phyloP scores from a whole-genome alignment of 129 eudicot genomes.

The Sambucus nigra region DNA sequence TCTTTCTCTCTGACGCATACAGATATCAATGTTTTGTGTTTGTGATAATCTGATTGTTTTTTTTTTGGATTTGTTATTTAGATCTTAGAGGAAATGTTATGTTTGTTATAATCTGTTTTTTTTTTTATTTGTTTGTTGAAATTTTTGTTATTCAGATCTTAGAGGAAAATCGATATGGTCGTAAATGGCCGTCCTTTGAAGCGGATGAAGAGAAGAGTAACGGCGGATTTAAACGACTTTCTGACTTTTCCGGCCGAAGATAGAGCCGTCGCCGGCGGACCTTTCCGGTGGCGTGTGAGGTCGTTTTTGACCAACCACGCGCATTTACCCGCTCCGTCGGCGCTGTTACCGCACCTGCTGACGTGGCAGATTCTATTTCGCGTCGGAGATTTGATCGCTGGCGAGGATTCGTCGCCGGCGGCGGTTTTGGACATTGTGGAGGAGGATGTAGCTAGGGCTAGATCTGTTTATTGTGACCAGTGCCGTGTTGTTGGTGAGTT shows the following conservation, averaged over 20 bases:
- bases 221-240: conserved; percentile 80
- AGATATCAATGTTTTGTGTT: too few species aligned
- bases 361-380: conserved; percentile 85
- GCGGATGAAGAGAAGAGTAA: conserved; percentile 81
- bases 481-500: conserved; percentile 99
- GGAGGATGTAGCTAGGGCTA: conserved; percentile 82
- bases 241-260: conserved; percentile 61
- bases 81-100: too few species aligned
- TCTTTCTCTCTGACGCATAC: too few species aligned
- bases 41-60: too few species aligned
- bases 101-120: too few species aligned
- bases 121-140: too few species aligned
- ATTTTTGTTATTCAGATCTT: too few species aligned
- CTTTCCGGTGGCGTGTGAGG: conserved; percentile 52
- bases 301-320: conserved; percentile 62
- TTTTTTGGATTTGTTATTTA: too few species aligned
- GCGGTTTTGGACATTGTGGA: conserved; percentile 74
- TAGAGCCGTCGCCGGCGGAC: conserved; percentile 21
- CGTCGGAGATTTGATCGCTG: conserved; percentile 38
- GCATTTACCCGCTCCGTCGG: conserved; percentile 64
- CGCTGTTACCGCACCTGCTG: conserved; percentile 66
- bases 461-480: conserved; percentile 90
- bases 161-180: conserved; percentile 34
- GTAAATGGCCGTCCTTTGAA: conserved; percentile 70
- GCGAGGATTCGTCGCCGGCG: conserved; percentile 15